Evolutionary conservation across 2,329 filamentous ascomycete species (phyloP).

Genomic region (Beauveria brongniartii): DNA sequence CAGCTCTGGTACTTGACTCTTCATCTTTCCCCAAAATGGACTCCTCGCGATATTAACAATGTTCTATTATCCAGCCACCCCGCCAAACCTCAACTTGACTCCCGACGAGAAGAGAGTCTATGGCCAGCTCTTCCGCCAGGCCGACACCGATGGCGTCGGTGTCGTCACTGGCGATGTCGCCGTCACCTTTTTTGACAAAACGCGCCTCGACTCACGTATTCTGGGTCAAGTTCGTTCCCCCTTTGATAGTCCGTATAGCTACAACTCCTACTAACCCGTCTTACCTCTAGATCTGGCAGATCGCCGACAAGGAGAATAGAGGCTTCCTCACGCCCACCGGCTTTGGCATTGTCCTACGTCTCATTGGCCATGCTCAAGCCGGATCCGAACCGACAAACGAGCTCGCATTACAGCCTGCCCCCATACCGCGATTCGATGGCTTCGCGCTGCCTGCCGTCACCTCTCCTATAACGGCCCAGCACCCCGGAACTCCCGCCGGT

Average conservation of each 20-base stretch:
- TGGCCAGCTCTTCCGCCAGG: constrained; percentile 85
- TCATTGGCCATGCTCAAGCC: constrained; percentile 93
- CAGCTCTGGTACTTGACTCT: constrained; percentile 5
- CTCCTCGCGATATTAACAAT: not conserved
- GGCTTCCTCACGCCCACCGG: constrained; percentile 87
- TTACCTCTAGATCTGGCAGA: constrained; percentile 81
- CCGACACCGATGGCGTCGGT: constrained; percentile 83
- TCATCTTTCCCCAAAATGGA: not conserved
- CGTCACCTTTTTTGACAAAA: constrained; percentile 97
- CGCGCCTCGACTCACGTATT: constrained; percentile 73
- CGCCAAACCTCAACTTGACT: constrained; percentile 73
- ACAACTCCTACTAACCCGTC: not conserved
- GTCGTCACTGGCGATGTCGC: constrained; percentile 94
- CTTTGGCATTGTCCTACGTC: constrained; percentile 84
- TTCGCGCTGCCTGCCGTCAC: constrained; percentile 36
- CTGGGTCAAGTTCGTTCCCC: constrained; percentile 64
- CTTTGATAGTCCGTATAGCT: not conserved
- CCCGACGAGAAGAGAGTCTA: constrained; percentile 91
- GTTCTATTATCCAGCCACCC: constrained; percentile 28
- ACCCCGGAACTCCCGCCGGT: constrained; percentile 48
- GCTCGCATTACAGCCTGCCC: constrained; percentile 75
- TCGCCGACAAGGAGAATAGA: constrained; percentile 93
- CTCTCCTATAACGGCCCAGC: constrained; percentile 48
- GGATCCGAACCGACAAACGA: constrained; percentile 74
- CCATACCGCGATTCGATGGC: constrained; percentile 88